Evolutionary conservation across 1,284 basidiomycete genomes (phyloP), one percentile per base, ranked within the genome.

Genomic region (Chalciporus piperatoides): DNA sequence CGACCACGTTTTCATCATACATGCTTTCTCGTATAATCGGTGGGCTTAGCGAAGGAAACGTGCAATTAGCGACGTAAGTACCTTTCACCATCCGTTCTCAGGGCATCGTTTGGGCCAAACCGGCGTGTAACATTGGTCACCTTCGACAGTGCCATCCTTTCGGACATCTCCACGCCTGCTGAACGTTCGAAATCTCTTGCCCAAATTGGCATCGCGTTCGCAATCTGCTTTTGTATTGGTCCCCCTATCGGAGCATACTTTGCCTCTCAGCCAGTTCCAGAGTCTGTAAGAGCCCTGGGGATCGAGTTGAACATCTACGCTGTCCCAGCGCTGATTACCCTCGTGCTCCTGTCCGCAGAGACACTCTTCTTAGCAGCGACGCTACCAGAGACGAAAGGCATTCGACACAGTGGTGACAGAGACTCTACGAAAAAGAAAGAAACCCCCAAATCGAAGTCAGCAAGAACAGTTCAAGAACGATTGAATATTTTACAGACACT

Each of bases 131-230:
- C 32, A 43, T 32, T n/a, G 5, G 8, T 17, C 9, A 9, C 17
- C 38, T 39, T 57, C 17, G 12, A 46, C 23, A 92, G 90, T 58
- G 92, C 92, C 6, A 92, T 92, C 59, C 80, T 97, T 27, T 90
- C 91, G 17, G 93, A 97, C 65, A 81, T 96, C 30, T 88, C 91
- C 0, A 80, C 85, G 1, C 78, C 87, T 3, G 77, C 78, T 12
- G 86, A 84, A 41, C 83, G 92, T 21, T 86, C 90, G 4, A 87
- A 81, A 63, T 84, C 89, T 6, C 80, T 97, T n/a, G 89, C 93
- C 0, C 80, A 94, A 54, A 87, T 97, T 41, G 93, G 94, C 14
- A 90, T 96, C 46, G 93, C 94, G 1, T 97, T 97, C 62, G 90
- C 91, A 7, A 84, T 96, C 44, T 93, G 91, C 65, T 96, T 96